Evolutionary conservation across 139 green algal species (phyloP), one percentile per base, ranked within the genome.

Genomic region (Trebouxia sp.): DNA sequence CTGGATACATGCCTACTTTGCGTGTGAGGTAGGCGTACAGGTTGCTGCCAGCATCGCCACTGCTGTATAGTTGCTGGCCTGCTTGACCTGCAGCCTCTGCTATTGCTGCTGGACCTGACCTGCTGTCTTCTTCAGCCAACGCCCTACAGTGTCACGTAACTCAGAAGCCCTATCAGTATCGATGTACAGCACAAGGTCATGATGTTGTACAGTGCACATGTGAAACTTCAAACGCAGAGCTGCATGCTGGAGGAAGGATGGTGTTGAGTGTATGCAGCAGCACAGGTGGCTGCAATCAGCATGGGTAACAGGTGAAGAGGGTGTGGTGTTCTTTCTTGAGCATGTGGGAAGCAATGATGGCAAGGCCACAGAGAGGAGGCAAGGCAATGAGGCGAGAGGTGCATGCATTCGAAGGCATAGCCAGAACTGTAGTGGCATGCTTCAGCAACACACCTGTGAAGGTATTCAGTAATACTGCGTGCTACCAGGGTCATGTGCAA

Each of bases 1-100:
- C 92, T 32, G 87, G 84, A 79, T 92, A 96, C 88, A 95, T 92
- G 78, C 90, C 90, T 26, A 82, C 91, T 81, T 89, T 92, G 48
- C 85, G 83, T 0, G 88, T 88, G 1, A 95, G 79, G 78, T 93
- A 95, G 28, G 92, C 83, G 12, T 93, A 80, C 74, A 87, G n/a
- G 76, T 81, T 80, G 81, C 47, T 22, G 37, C 22, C 83, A 1
- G 90, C 76, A n/a, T 83, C 83, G 0, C 92, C 91, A 1, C 41
- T 8, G 56, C 75, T 56, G 79, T 93, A 96, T 30, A 96, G 75
- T 58, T 58, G 69, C 11, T 51, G 75, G 11, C 86, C 90, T 6
- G 85, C 83, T 1, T 48, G 22, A 20, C 88, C 91, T 26, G 86
- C 91, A 10, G 90, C 90, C 17, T 66, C 41, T 8, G 84, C 87